These are phyloP conservation scores for Nemania sp. DNA, from an alignment of 2,329 filamentous ascomycete genomes.

Conservation along the genomic window DNA sequence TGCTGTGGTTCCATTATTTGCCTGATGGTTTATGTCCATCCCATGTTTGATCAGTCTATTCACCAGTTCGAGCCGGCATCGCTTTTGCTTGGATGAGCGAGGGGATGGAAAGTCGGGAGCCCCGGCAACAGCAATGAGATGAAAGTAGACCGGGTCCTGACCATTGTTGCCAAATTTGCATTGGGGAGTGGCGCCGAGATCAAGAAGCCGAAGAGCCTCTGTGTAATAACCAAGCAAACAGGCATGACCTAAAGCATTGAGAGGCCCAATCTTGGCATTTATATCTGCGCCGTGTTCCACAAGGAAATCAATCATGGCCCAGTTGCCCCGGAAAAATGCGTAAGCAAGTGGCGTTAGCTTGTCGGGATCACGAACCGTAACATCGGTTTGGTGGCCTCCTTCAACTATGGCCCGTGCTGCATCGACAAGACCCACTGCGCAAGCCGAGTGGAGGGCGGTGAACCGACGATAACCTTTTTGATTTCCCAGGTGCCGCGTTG, in stretches of 20 bases:
- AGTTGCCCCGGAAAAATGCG: conserved; percentile 28
- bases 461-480: neutral
- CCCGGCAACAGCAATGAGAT: conserved; percentile 17
- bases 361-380: conserved; percentile 22
- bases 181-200: conserved; percentile 26
- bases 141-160: neutral
- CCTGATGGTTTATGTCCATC: conserved; percentile 10
- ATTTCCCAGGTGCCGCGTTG: conserved; percentile 2
- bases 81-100: conserved; percentile 10
- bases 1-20: neutral
- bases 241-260: conserved; percentile 28
- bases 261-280: conserved; percentile 16
- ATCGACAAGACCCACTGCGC: conserved; percentile 9
- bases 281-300: conserved; percentile 28
- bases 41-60: conserved; percentile 17
- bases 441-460: conserved; percentile 34
- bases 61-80: conserved; percentile 13
- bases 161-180: neutral
- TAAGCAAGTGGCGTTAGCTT: conserved; percentile 27
- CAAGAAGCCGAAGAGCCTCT: conserved; percentile 31
- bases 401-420: conserved; percentile 23
- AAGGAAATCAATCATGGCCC: conserved; percentile 28
- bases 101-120: conserved; percentile 3
- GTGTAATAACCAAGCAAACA: conserved; percentile 25
- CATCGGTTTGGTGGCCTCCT: conserved; percentile 27